phyloP scores from a whole-genome alignment of 2,329 filamentous ascomycete species.

The Sarocladiaceae sp. region DNA sequence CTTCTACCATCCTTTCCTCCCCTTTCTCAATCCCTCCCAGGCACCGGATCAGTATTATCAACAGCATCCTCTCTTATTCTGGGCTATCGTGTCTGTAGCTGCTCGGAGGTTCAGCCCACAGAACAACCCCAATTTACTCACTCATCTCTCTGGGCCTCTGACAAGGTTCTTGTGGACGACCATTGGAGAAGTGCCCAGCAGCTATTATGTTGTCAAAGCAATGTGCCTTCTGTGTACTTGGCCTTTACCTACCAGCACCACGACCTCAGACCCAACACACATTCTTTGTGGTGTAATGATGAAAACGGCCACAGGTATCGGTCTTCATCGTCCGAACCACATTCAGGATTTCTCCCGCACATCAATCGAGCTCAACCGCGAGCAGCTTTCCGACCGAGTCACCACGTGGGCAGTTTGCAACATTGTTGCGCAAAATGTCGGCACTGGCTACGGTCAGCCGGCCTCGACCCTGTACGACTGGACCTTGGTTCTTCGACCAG shows the following conservation, averaged over 20 bases:
- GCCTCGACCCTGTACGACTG: conserved; percentile 72
- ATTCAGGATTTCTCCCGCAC: conserved; percentile 78
- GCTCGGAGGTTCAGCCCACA: conserved; percentile 58
- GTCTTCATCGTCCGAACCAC: conserved; percentile 72
- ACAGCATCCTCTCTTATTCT: conserved; percentile 77
- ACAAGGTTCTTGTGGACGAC: conserved; percentile 71
- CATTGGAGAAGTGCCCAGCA: conserved; percentile 69
- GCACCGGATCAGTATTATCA: conserved; percentile 68
- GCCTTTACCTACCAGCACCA: conserved; percentile 77
- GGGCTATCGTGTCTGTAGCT: conserved; percentile 72
- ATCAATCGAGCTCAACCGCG: conserved; percentile 67
- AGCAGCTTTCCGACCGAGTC: conserved; percentile 72
- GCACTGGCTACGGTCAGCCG: conserved; percentile 78
- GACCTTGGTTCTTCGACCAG: conserved; percentile 57
- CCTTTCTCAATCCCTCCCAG: conserved; percentile 62
- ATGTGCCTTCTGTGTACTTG: conserved; percentile 74
- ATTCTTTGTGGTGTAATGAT: conserved; percentile 80
- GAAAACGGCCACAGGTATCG: conserved; percentile 79
- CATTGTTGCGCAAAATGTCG: conserved; percentile 72
- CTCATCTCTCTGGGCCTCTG: conserved; percentile 60
- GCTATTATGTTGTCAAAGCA: conserved; percentile 75
- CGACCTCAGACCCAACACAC: conserved; percentile 73
- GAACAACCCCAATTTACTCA: conserved; percentile 56
- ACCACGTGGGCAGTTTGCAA: conserved; percentile 83
- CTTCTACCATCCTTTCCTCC: conserved; percentile 71